Percentiles rank a stretch among this genome's conserved stretches.
phyloP scores from a whole-genome alignment of 495 filamentous ascomycete genomes.

The Extremus antarcticus region DNA sequence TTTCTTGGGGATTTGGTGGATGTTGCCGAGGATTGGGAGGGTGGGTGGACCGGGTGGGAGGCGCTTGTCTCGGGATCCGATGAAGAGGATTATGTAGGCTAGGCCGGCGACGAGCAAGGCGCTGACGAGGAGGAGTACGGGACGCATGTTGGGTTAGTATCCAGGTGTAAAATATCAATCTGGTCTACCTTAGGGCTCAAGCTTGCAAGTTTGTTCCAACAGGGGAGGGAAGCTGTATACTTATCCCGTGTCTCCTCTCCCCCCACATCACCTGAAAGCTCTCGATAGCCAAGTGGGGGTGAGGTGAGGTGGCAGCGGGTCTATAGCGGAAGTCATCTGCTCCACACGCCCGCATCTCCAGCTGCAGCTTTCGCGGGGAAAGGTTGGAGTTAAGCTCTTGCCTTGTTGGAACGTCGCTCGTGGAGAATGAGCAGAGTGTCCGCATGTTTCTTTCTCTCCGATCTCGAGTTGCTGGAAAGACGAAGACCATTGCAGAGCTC shows the following conservation, averaged over 20 bases:
- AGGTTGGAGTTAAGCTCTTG: no score
- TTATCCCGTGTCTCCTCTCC: not conserved
- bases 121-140: conserved; percentile 1
- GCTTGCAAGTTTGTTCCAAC: no score
- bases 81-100: conserved; percentile 4
- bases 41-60: conserved; percentile 31
- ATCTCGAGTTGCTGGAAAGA: no score
- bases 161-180: no score
- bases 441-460: no score
- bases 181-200: no score
- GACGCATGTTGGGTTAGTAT: not conserved
- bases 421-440: no score
- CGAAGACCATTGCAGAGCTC: no score
- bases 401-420: no score
- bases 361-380: not conserved
- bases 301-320: not conserved
- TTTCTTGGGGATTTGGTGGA: conserved; percentile 31
- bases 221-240: not conserved
- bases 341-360: not conserved
- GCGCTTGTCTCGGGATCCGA: conserved; percentile 9
- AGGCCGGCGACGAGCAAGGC: not conserved
- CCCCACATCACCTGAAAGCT: no score
- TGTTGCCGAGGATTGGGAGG: conserved; percentile 34
- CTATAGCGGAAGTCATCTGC: not conserved
- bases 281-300: no score